These are phyloP conservation scores for Boletus coccyginus DNA, from an alignment of 768 basidiomycete species.

Conservation along the genomic window DNA sequence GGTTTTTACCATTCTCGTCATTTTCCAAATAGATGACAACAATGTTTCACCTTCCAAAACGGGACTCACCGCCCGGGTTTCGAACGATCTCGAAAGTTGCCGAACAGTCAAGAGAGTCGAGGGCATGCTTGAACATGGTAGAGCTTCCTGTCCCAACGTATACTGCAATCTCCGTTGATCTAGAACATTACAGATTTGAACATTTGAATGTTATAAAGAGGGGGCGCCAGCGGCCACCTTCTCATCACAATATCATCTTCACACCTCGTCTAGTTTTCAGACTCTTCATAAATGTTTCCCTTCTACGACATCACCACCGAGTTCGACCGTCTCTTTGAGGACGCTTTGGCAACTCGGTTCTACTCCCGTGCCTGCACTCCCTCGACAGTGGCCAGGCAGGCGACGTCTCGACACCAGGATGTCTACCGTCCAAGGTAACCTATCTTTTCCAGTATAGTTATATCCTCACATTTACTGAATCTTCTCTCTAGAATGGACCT, in stretches of 20 bases:
- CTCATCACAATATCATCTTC: not conserved
- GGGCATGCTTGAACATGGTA: not conserved
- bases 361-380: too few species aligned
- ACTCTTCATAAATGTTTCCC: not conserved
- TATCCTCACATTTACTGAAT: not conserved
- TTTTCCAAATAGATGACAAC: too few species aligned
- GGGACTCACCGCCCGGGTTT: not conserved
- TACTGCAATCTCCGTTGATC: not conserved
- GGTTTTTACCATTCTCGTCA: too few species aligned
- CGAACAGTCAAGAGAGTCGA: not conserved
- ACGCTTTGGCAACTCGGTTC: not conserved
- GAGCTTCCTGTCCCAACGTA: not conserved
- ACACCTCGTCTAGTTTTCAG: not conserved
- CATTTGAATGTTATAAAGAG: conserved; percentile 1
- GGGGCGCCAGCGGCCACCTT: not conserved
- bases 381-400: too few species aligned
- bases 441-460: not conserved
- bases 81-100: conserved; percentile 2
- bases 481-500: conserved; percentile 40
- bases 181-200: not conserved
- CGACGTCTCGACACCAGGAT: too few species aligned
- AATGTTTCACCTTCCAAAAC: not conserved
- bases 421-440: too few species aligned
- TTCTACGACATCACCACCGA: too few species aligned
- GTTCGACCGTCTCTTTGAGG: too few species aligned